Evolutionary conservation across 352 stramenopile species (phyloP), one percentile per base, ranked within the genome.

Genomic region (Pythium guiyangense): DNA sequence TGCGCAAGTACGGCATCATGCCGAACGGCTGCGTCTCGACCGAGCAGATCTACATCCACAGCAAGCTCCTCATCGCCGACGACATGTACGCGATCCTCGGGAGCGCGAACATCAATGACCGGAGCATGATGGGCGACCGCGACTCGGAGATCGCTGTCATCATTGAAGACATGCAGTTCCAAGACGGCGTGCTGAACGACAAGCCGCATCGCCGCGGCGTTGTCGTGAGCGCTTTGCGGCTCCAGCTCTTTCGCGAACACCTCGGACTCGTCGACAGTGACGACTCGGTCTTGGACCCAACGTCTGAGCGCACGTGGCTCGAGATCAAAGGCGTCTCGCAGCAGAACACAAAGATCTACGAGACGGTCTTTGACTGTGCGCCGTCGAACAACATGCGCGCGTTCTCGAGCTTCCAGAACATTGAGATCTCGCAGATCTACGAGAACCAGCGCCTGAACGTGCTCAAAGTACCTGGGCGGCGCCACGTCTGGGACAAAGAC

Each of bases 91-190:
- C 72, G 48, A 94, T 98, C 37, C 84, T 98, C 47, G 93, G 94
- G 20, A 97, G 85, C 53, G 94, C 92, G 14, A 98, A 98, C 73
- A 98, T 98, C 54, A 98, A 98, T 51, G 92, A 98, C 62, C 88
- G 94, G 9, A 97, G 88, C 60, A 94, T 98, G 81, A 88, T 90
- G 49, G 94, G 93, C 42, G 85, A 96, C 46, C 88, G 92, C 44
- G 86, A 95, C 59, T 94, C 84, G 25, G 86, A 95, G 45, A 95
- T 95, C 62, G 86, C 78, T 25, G 54, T 95, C 31, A 72, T 95
- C 54, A 80, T 95, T 12, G 84, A 95, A 59, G 86, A 95, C 50
- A 80, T 85, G 55, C 73, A 90, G 52, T 88, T 91, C 66, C 73
- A 90, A 40, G 78, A 88, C 26, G 81, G 83, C 34, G 43, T 72